These are phyloP conservation scores for Dichotomocladium elegans DNA, from an alignment of 371 early-diverging fungal species.

Conservation along the genomic window DNA sequence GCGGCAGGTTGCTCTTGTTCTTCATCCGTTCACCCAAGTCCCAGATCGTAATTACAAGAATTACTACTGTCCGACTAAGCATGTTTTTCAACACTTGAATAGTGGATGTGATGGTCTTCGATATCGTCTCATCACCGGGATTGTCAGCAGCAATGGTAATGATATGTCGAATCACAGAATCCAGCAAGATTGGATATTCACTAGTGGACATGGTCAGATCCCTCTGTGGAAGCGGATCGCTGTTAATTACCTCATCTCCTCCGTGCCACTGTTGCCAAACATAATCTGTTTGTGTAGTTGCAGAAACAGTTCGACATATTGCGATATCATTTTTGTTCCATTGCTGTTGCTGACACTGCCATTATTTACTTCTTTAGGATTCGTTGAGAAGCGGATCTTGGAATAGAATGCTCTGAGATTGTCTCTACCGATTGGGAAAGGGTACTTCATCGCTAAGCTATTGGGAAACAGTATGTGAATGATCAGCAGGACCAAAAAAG, in stretches of 20 bases:
- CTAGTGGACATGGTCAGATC: too few species aligned
- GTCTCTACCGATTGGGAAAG: conserved; percentile 38
- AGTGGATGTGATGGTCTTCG: conserved; percentile 3
- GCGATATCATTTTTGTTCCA: conserved; percentile 17
- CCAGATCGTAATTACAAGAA: conserved; percentile 42
- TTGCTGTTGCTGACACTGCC: background rate
- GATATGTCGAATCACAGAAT: background rate
- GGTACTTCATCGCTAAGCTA: conserved; percentile 39
- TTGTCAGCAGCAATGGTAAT: background rate
- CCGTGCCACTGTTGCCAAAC: conserved; percentile 23
- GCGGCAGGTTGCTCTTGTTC: conserved; percentile 22
- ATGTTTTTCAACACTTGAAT: conserved; percentile 36
- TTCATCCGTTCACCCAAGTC: conserved; percentile 31
- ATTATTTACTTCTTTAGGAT: background rate
- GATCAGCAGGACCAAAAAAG: too few species aligned
- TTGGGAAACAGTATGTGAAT: background rate
- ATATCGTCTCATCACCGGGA: background rate
- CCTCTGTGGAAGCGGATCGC: too few species aligned
- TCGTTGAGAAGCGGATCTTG: conserved; percentile 29
- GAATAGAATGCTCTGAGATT: conserved; percentile 44
- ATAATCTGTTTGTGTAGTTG: conserved; percentile 35
- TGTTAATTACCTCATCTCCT: background rate
- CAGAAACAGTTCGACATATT: conserved; percentile 36
- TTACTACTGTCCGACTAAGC: conserved; percentile 27
- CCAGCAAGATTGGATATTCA: too few species aligned